Evolutionary conservation across 1,284 basidiomycete species (phyloP), one percentile per base, ranked within the genome.

Genomic region (Cystobasidiaceae sp.): DNA sequence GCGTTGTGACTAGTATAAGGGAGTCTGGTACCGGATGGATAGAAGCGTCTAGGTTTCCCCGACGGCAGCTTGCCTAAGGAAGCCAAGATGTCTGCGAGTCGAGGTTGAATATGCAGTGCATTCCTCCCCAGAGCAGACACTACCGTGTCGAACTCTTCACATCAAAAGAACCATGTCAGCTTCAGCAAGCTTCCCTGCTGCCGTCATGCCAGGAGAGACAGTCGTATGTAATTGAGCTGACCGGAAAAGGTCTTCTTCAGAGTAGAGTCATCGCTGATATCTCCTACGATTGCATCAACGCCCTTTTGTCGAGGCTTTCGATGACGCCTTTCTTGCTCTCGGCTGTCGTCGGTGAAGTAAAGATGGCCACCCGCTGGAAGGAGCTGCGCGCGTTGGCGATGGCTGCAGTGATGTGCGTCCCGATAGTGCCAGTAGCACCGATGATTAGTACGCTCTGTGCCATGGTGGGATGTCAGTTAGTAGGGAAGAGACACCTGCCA

Each of bases 51-150:
- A 17, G 66, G 60, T 27, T 55, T 52, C 9, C 61, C 61, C 6
- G 9, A 4, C 13, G 37, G 19, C 1, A 56, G 51, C 34, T 56
- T 55, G 17, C 52, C 52, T 7, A 63, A 45, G 11, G 59, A 55
- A 27, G 66, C 66, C 17, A 50, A 51, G 25, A 67, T 57, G 46
- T 62, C 55, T 8, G 55, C 45, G 27, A 67, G 37, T 17, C 48
- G 41, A 17, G 43, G 28, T 44, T 67, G 66, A 2, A 67, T 59
- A 23, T 67, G 66, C 1, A 67, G 60, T 25, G 60, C 66, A 44
- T 50, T 44, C 44, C 66, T 61, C n/a, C 66, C 66, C 15, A 67
- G 58, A 21, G 66, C 66, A 39, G 66, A 67, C 23, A 67, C 49
- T 41, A 67, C 45, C 21, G 57, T 59, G 34, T 63, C 60, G 52